Evolutionary conservation across 2,329 filamentous ascomycete genomes (phyloP).

Genomic region (Cordyceps cateniannulata): DNA sequence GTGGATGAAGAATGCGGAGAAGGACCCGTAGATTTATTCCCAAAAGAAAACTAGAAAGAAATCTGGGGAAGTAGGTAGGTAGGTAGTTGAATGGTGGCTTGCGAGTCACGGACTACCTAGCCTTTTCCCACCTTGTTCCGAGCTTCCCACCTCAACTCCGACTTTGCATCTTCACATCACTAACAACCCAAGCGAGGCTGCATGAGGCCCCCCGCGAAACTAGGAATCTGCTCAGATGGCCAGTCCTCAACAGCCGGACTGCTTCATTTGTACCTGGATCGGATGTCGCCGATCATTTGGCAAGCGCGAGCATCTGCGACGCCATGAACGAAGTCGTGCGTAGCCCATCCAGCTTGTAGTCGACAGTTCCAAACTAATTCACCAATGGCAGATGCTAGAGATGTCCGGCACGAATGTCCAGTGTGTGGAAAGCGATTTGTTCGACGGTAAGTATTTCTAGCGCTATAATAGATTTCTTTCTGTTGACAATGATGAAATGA

Average conservation of each 20-base stretch:
- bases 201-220: background rate
- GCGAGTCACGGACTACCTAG: background rate
- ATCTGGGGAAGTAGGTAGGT: too few species aligned
- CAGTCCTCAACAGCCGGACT: background rate
- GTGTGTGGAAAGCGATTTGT: constrained; percentile 4
- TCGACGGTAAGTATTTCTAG: background rate
- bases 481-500: background rate
- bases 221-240: background rate
- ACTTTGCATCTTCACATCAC: background rate
- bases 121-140: background rate
- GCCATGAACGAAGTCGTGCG: constrained; percentile 10
- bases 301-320: constrained; percentile 9
- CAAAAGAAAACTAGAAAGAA: too few species aligned
- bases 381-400: constrained; percentile 6
- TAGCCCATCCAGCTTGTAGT: background rate
- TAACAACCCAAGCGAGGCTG: background rate
- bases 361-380: too few species aligned
- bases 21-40: background rate
- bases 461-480: background rate
- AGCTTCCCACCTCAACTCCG: background rate
- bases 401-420: constrained; percentile 7
- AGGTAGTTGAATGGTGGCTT: background rate
- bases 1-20: background rate
- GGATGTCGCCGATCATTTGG: constrained; percentile 3
- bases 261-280: background rate